Base-by-base conservation (phyloP, 1,139 yeast species). In the Kluyveromyces sp. region DNA sequence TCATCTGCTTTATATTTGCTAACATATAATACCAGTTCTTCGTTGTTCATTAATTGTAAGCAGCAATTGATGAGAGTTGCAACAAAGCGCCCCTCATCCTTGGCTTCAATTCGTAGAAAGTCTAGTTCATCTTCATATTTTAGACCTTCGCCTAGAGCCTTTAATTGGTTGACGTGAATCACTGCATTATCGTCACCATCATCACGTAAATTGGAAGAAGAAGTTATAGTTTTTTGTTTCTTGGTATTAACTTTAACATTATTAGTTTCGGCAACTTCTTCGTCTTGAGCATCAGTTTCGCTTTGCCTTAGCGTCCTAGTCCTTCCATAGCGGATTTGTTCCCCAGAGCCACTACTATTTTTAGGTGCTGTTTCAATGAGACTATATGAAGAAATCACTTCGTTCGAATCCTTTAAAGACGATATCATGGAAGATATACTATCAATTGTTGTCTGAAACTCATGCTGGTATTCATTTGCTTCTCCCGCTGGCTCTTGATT, bases 51-150 rank as follows among this genome's bases (percentile, higher is more conserved):
- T 5, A 58, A 42, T n/a, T 54, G 47, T 28, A 58, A 33, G 3
- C 57, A 52, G 15, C 61, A 46, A 34, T 53, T 56, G 6, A 60
- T 36, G 15, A 60, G 44, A n/a, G 53, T 52, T 2, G 58, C 50
- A 15, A 49, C 47, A 8, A 52, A 50, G 6, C 39, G 26, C 4
- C 42, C 39, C n/a, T 27, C 32, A n/a, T 38, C 37, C 30, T 8
- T n/a, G 8, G 36, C 25, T 28, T 4, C 27, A 21, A 15, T 10
- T 21, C 27, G 33, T 7, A 48, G 32, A 45, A 60, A 60, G 6
- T 60, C 63, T n/a, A 58, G 46, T 36, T 62, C 65, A 34, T 61
- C 63, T 48, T 58, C 57, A 45, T 54, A 60, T 46, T 59, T 56
- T 26, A 59, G 39, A 5, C 52, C 50, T 28, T 57, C 56, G 7